Evolutionary conservation across 768 basidiomycete species (phyloP), one percentile per base, ranked within the genome.

Genomic region (Dacryopinax spathularia): DNA sequence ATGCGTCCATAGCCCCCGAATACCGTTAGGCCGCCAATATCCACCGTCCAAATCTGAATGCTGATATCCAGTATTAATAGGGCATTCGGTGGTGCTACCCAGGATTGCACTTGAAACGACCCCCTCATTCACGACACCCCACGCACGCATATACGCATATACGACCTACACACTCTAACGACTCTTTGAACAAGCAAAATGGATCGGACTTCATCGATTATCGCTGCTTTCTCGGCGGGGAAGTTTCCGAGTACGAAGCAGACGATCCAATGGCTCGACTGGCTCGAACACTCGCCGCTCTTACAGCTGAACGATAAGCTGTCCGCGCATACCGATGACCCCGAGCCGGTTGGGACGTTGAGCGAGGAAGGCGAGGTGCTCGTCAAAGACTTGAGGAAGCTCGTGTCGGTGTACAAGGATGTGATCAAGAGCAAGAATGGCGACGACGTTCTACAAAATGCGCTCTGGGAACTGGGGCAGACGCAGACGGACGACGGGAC

Each of bases 221-320:
- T 85, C 63, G 87, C 84, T 56, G 87, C 87, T 7, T 73, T 88
- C 68, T 79, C 83, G 66, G 85, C 86, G 18, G 85, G 85, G 22
- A 89, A 89, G 70, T 75, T 87, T 2, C 87, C 87, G 18, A 78
- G 77, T 1, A 83, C 86, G 12, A 72, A 79, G 31, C 87, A 89
- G 69, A 67, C 81, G 36, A 77, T 77, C 65, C 69, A 70, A 0
- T 77, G 79, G 69, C 77, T 86, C 66, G 81, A 86, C 69, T 83
- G 79, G 77, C 68, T 82, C 48, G 34, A n/a, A n/a, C n/a, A n/a
- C n/a, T n/a, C n/a, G n/a, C n/a, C n/a, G n/a, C n/a, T n/a, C n/a
- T n/a, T 62, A 20, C 33, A 41, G n/a, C 64, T 62, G 27, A 80
- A 82, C 37, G 69, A 76, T 13, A 76, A 81, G 34, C 75, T 79